Evolutionary conservation across 441 rosid genomes (phyloP), one percentile per base, ranked within the genome.

Genomic region (Pelargonium australe): DNA sequence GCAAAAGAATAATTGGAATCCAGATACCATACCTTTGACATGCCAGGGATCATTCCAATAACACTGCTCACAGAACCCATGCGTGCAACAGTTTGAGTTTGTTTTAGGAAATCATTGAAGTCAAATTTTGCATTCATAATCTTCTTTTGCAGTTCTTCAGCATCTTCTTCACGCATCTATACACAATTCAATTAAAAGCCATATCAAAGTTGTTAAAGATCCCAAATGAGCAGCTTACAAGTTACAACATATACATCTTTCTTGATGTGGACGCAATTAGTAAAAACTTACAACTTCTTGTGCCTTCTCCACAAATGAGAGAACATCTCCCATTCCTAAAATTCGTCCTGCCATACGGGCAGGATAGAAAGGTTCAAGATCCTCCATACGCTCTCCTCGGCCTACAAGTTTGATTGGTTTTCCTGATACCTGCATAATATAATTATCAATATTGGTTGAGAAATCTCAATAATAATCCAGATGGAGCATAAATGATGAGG

Each of bases 361-460:
- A 6, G 99, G 99, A 75, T 95, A 95, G 83, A 95, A 95, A 64
- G 97, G 99, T 81, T 95, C 99, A 72, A 95, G 97, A 79, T 95
- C 99, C 79, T 95, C 97, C 87, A 95, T 87, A 62, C 93, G 75
- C 79, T 95, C 99, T 79, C 99, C 99, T 61, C 99, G 89, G 67
- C 99, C 97, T 13, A 95, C 97, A 77, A 91, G 91, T 77, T 95
- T 95, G 61, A 95, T 91, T 72, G 99, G 97, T 74, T 85, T 95
- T 76, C 97, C 97, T 66, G 99, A 91, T 65, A 95, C 97, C 99
- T 91, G 76, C 69, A 68, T 57, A 70, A 73, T 76, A 65, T 53
- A 73, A 70, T 60, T 8, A 65, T 44, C 60, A 47, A n/a, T 57
- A 70, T 8, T 17, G 9, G 63, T 57, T 57, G 25, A 57, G 28